phyloP scores from a whole-genome alignment of 2,329 filamentous ascomycete genomes.

The Penicillium sp. region DNA sequence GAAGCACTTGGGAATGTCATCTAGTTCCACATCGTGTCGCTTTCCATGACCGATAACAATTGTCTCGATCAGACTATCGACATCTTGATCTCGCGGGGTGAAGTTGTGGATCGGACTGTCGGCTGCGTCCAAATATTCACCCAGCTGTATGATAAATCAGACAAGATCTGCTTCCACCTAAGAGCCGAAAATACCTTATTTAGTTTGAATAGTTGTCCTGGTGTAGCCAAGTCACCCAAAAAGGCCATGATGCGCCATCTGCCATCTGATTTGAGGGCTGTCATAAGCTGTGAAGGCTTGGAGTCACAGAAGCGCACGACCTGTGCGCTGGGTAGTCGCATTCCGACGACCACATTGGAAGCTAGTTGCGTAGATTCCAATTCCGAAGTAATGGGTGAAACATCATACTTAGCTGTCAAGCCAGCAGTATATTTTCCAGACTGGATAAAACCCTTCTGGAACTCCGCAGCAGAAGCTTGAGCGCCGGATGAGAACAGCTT shows the following conservation, averaged over 20 bases:
- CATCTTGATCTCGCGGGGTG: slow-evolving; percentile 46
- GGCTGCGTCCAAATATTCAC: slow-evolving; percentile 41
- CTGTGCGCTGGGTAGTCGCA: slow-evolving; percentile 56
- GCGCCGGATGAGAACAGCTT: slow-evolving; percentile 54
- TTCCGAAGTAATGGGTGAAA: slow-evolving; percentile 49
- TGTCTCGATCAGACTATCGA: slow-evolving; percentile 59
- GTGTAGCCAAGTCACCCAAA: slow-evolving; percentile 43
- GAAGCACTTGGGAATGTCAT: slow-evolving; percentile 58
- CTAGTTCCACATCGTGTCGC: slow-evolving; percentile 52
- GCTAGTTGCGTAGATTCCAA: slow-evolving; percentile 38
- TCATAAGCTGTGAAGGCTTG: slow-evolving; percentile 54
- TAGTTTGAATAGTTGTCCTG: slow-evolving; percentile 31
- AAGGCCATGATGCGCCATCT: slow-evolving; percentile 56
- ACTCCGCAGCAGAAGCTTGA: slow-evolving; percentile 50
- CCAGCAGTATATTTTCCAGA: slow-evolving; percentile 63
- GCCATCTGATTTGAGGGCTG: slow-evolving; percentile 54
- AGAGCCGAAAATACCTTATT: slow-evolving; percentile 36
- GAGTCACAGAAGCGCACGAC: slow-evolving; percentile 63
- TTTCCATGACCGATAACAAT: slow-evolving; percentile 56
- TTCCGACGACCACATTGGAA: slow-evolving; percentile 45
- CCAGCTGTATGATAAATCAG: slow-evolving; percentile 32
- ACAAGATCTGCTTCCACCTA: background rate
- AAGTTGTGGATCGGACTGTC: slow-evolving; percentile 46
- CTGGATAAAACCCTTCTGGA: slow-evolving; percentile 59
- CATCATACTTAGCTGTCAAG: slow-evolving; percentile 56